phyloP scores from a whole-genome alignment of 805 yeast genomes.

The Candida cerambycidarum region DNA sequence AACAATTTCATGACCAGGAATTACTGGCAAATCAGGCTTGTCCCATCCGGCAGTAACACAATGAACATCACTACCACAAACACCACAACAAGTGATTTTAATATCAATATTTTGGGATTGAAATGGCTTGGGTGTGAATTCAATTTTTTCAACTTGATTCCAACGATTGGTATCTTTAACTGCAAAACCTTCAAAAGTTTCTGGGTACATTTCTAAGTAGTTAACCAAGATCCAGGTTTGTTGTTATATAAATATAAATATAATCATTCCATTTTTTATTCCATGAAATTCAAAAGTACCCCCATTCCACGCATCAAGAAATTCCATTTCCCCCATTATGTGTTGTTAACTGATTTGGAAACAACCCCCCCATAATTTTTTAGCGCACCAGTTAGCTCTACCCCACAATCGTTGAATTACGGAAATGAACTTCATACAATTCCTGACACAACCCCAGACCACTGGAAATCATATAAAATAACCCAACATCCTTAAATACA shows the following conservation, averaged over 20 bases:
- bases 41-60: constrained; percentile 54
- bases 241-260: background rate
- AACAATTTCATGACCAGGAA: constrained; percentile 61
- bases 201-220: constrained; percentile 20
- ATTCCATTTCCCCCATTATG: too few species aligned
- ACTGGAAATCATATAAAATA: background rate
- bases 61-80: constrained; percentile 65
- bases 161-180: constrained; percentile 25
- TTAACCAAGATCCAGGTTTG: too few species aligned
- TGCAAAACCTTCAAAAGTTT: constrained; percentile 32
- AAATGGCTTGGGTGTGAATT: constrained; percentile 26
- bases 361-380: too few species aligned
- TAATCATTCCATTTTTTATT: background rate
- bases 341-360: too few species aligned
- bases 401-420: too few species aligned
- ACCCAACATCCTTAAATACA: background rate
- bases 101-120: constrained; percentile 14
- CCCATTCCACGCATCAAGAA: too few species aligned
- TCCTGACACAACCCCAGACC: too few species aligned
- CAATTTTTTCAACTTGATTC: constrained; percentile 27
- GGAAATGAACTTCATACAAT: too few species aligned
- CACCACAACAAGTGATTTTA: constrained; percentile 42
- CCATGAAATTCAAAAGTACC: background rate
- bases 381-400: too few species aligned
- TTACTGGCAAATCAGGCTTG: constrained; percentile 36